A percentile compares a stretch with the other conserved stretches of the same genome.
Conservation (phyloP, 179 eudicot genomes). For the Pouteria campechiana region DNA sequence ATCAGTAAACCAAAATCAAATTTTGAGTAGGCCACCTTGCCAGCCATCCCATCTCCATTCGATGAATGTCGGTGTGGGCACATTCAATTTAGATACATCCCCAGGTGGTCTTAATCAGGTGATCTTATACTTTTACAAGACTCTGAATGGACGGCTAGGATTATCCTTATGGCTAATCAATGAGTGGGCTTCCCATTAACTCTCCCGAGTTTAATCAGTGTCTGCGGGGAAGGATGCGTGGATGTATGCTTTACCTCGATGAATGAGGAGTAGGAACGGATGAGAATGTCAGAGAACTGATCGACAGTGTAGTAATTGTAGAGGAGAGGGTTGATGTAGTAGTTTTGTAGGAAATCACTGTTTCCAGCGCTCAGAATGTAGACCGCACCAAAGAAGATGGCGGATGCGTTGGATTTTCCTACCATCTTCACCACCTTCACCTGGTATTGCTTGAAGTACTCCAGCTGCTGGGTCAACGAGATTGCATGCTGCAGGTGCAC, state of each 20-base stretch:
- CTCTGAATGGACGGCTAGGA: no score
- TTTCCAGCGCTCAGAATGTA: conserved; percentile 72
- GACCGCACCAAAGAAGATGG: conserved; percentile 46
- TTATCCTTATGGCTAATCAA: no score
- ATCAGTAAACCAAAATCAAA: no score
- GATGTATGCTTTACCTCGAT: conserved; percentile 38
- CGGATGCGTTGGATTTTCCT: conserved; percentile 58
- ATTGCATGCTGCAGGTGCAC: conserved; percentile 34
- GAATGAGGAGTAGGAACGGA: conserved; percentile 39
- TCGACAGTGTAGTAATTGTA: conserved; percentile 53
- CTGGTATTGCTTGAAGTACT: conserved; percentile 65
- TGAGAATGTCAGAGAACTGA: conserved; percentile 63
- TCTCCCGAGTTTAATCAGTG: no score
- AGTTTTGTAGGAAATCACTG: conserved; percentile 92
- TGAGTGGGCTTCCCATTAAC: no score
- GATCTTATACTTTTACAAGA: no score
- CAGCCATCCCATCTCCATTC: no score
- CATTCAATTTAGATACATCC: no score
- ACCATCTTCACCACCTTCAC: conserved; percentile 33
- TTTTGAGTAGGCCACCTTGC: no score
- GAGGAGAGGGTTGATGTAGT: conserved; percentile 74
- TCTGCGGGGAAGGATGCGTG: not conserved
- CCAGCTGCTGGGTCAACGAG: conserved; percentile 60
- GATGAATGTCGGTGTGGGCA: no score
- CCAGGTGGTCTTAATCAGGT: no score